Percentiles rank a stretch among this genome's conserved stretches.
Conservation (phyloP, 2,329 filamentous ascomycete species). For the Coniochaeta sp. region DNA sequence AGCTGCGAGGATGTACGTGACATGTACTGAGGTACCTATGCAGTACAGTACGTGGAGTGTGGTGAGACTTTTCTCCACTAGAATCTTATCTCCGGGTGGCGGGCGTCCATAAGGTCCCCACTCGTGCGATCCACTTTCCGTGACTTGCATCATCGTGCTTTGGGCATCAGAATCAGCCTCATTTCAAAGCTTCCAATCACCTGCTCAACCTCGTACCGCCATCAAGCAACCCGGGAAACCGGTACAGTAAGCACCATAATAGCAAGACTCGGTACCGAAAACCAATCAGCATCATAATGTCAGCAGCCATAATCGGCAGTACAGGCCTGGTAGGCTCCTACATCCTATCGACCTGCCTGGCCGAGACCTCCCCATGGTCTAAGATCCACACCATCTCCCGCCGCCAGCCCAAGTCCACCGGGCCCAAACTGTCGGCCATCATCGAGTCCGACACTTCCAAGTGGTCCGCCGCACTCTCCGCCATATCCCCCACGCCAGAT, state of each 20-base stretch:
- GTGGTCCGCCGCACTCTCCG: slow-evolving; percentile 57
- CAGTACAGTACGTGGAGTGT: no score
- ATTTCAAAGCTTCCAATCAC: background rate
- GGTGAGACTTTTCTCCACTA: background rate
- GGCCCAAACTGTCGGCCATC: slow-evolving; percentile 58
- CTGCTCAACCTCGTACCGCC: background rate
- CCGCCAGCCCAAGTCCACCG: slow-evolving; percentile 47
- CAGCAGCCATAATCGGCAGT: slow-evolving; percentile 49
- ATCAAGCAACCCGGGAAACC: background rate
- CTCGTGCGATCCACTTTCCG: background rate
- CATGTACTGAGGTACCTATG: no score
- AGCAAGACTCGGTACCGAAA: background rate
- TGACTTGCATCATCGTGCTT: background rate
- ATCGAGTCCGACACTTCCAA: slow-evolving; percentile 58
- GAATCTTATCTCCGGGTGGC: no score
- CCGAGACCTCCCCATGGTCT: slow-evolving; percentile 32
- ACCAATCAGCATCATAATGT: background rate
- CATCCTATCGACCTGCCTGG: slow-evolving; percentile 61
- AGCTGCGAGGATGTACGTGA: no score
- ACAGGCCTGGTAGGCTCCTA: slow-evolving; percentile 65
- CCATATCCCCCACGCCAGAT: slow-evolving; percentile 45
- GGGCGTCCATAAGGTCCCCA: no score
- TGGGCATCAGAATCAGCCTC: background rate
- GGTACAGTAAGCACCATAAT: background rate
- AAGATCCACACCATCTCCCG: slow-evolving; percentile 57